phyloP scores from a whole-genome alignment of 306 rosid genomes.

The Glycine tomentella region DNA sequence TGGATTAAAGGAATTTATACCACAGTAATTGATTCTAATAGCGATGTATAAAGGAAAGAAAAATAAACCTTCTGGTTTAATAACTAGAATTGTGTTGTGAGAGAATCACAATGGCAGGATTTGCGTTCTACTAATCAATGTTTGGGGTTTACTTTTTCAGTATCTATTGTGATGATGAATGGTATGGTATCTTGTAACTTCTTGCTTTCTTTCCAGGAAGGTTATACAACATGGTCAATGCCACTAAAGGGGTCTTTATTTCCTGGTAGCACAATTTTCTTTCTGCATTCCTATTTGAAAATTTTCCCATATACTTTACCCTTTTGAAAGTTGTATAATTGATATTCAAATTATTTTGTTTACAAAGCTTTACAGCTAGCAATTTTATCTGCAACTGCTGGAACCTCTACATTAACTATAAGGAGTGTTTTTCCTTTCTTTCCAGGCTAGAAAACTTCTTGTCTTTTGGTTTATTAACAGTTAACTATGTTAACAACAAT shows the following conservation, averaged over 20 bases:
- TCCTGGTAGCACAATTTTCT: slow-evolving; percentile 46
- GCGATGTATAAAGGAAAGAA: background rate
- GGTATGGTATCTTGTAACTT: background rate
- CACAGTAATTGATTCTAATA: background rate
- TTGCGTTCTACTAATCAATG: background rate
- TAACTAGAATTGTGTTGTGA: background rate
- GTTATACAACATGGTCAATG: slow-evolving; percentile 55
- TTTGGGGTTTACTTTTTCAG: background rate
- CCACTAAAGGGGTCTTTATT: slow-evolving; percentile 59
- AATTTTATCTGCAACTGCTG: slow-evolving; percentile 8
- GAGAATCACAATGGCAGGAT: background rate
- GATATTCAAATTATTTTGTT: background rate
- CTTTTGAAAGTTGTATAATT: background rate
- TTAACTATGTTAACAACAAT: background rate
- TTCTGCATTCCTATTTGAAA: too few species aligned
- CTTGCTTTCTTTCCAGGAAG: slow-evolving; percentile 41
- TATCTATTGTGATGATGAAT: background rate
- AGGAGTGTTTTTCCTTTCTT: background rate
- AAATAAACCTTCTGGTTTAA: background rate
- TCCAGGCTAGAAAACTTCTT: background rate
- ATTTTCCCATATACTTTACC: too few species aligned
- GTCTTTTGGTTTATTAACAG: background rate
- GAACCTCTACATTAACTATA: slow-evolving; percentile 3
- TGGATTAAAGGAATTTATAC: background rate
- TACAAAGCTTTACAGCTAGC: slow-evolving; percentile 4